These are phyloP conservation scores for Xylariaceae sp. DNA, from an alignment of 2,329 filamentous ascomycete genomes.

Conservation along the genomic window DNA sequence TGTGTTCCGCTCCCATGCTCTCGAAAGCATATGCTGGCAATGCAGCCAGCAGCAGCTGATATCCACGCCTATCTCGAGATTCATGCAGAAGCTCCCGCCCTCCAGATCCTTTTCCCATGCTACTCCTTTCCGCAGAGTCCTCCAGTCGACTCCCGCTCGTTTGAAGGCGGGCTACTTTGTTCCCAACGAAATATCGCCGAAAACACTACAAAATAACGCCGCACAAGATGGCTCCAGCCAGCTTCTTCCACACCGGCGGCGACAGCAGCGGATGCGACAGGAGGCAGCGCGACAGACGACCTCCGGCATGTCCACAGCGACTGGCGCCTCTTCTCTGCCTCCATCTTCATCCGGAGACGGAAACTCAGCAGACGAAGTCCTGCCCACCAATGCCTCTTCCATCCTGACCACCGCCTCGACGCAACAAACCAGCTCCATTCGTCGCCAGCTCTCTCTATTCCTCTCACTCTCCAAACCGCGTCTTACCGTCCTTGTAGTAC, in stretches of 20 bases:
- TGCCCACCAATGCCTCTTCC: slow-evolving; percentile 50
- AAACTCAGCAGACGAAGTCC: slow-evolving; percentile 24
- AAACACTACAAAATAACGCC: background rate
- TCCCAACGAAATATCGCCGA: slow-evolving; percentile 25
- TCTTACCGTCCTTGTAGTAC: slow-evolving; percentile 82
- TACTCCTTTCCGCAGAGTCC: slow-evolving; percentile 13
- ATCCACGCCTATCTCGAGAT: background rate
- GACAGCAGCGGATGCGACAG: slow-evolving; percentile 7
- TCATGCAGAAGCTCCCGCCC: slow-evolving; percentile 1
- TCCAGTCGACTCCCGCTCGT: slow-evolving; percentile 17
- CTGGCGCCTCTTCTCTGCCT: background rate
- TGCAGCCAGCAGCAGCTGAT: slow-evolving; percentile 25
- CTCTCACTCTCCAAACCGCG: slow-evolving; percentile 94
- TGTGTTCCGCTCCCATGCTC: slow-evolving; percentile 25
- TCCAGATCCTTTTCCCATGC: slow-evolving; percentile 21
- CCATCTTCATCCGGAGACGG: background rate
- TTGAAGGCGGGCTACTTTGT: slow-evolving; percentile 31
- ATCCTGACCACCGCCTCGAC: slow-evolving; percentile 49
- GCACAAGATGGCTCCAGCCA: slow-evolving; percentile 4
- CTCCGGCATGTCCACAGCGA: background rate
- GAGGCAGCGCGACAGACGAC: background rate
- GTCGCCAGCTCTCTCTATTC: slow-evolving; percentile 69
- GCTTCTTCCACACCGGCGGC: slow-evolving; percentile 9
- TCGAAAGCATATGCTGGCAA: slow-evolving; percentile 28
- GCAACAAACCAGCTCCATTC: slow-evolving; percentile 45